Evolutionary conservation across 805 yeast species (phyloP), one percentile per base, ranked within the genome.

Genomic region (Komagataella ulmi): DNA sequence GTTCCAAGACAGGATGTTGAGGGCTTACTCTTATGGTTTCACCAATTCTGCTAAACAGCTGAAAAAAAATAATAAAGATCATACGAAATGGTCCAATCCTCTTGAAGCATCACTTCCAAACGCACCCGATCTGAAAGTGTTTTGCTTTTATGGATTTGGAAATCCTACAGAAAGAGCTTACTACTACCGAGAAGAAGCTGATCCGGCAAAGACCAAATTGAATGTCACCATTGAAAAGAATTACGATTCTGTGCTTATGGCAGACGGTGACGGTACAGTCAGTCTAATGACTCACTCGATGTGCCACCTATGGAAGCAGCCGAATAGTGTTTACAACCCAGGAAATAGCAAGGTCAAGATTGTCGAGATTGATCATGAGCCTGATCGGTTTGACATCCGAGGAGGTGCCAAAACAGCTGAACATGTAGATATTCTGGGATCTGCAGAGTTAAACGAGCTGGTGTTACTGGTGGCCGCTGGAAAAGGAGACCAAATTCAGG

Each of bases 371-470:
- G 77, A 79, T 59, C 97, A 93, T 61, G 95, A 90, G 62, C 99
- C 99, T 0, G 96, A 88, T 61, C 71, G 87, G 57, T 89, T 86
- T 60, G 99, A 93, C 68, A 86, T 93, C 40, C 77, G 99, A 57
- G 99, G 99, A 23, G 99, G 99, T 12, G 95, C 97, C 8, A 86
- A 85, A 63, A 91, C 97, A 0, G 97, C 98, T 1, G 99, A 93
- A 60, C 99, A 93, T 65, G 99, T 93, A 24, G 99, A 93, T 63
- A 90, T 93, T 48, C 72, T 93, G 48, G 99, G 99, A 2, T 81
- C 95, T 55, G 88, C 97, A 1, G 95, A 85, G 61, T 71, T 93
- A 63, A 93, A 93, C 63, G 99, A 93, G 61, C 70, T 90, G 60
- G 72, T 93, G 10, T 70, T 91, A 51, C 77, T 77, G 55, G 88